These are phyloP conservation scores for Neostapfia colusana DNA, from an alignment of 176 grass and related monocot species.

Conservation along the genomic window DNA sequence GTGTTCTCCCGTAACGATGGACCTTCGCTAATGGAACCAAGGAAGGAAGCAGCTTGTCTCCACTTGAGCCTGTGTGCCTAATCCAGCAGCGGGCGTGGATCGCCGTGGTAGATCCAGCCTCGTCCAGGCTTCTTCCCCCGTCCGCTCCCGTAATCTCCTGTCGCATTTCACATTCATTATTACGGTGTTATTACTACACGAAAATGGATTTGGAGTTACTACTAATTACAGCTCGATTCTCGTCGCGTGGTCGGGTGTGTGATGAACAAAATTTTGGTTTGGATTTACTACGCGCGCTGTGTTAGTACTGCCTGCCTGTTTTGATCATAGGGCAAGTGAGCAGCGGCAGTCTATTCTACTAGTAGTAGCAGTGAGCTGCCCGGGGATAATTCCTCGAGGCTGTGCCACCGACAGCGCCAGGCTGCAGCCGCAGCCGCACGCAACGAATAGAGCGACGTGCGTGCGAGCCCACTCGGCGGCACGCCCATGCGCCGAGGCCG, in stretches of 20 bases:
- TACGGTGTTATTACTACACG: not conserved
- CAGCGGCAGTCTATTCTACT: not conserved
- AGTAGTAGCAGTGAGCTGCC: conserved; percentile 6
- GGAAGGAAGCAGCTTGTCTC: conserved; percentile 22
- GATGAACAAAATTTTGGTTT: too few species aligned
- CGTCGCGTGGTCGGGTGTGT: too few species aligned
- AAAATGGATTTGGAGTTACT: not conserved
- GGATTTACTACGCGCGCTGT: not conserved
- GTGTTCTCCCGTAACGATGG: not conserved
- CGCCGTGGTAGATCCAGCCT: conserved; percentile 27
- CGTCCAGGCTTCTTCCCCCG: not conserved
- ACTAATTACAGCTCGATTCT: too few species aligned
- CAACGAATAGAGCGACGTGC: conserved; percentile 44
- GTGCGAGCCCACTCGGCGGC: conserved; percentile 43
- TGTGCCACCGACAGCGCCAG: conserved; percentile 47
- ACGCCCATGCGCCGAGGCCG: conserved; percentile 12
- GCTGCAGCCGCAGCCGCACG: conserved; percentile 41
- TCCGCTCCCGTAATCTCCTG: not conserved
- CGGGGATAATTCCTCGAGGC: conserved; percentile 13
- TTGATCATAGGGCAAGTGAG: not conserved
- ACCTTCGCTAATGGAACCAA: conserved; percentile 19
- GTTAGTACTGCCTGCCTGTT: not conserved
- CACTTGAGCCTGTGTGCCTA: not conserved
- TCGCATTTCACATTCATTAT: not conserved
- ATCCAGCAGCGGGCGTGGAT: not conserved